Percentiles rank a stretch among this genome's conserved stretches.
Evolutionary conservation across 176 grass and related monocot genomes (phyloP).

Genomic region (Lolium multiflorum): DNA sequence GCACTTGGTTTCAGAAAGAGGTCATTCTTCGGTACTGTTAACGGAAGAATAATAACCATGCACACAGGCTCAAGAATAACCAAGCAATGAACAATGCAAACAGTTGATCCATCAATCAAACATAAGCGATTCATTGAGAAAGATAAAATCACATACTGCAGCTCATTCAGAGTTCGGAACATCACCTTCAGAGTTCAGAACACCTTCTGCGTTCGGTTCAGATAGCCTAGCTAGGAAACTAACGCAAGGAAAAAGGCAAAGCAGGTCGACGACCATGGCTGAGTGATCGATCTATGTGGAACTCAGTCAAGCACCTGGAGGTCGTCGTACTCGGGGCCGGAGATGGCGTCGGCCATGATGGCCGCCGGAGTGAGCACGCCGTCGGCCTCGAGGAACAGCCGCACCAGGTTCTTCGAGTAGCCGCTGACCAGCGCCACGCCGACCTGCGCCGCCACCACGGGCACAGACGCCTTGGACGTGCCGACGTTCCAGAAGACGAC

Average conservation of each 20-base stretch:
- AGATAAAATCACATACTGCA: no score
- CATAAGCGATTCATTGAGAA: not conserved
- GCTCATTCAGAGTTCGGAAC: no score
- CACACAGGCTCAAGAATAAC: no score
- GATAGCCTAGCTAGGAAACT: not conserved
- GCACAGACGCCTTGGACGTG: not conserved
- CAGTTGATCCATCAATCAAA: no score
- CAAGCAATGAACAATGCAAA: no score
- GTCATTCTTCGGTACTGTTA: no score
- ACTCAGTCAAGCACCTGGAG: conserved; percentile 54
- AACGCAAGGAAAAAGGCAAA: not conserved
- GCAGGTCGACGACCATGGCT: not conserved
- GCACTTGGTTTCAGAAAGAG: no score
- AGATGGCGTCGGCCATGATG: conserved; percentile 44
- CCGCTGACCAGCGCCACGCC: conserved; percentile 56
- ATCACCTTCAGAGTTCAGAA: not conserved
- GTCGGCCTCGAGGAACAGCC: conserved; percentile 49
- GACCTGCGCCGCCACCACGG: conserved; percentile 34
- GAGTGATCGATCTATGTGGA: not conserved
- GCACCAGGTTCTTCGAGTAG: conserved; percentile 61
- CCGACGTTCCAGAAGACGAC: conserved; percentile 74
- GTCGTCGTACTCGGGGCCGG: conserved; percentile 50
- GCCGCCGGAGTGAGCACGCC: conserved; percentile 45
- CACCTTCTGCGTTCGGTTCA: not conserved
- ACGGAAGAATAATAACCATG: no score